A percentile compares a stretch with the other conserved stretches of the same genome.
Evolutionary conservation across 495 filamentous ascomycete genomes (phyloP).

Genomic region (Parachaetomium inaequale): DNA sequence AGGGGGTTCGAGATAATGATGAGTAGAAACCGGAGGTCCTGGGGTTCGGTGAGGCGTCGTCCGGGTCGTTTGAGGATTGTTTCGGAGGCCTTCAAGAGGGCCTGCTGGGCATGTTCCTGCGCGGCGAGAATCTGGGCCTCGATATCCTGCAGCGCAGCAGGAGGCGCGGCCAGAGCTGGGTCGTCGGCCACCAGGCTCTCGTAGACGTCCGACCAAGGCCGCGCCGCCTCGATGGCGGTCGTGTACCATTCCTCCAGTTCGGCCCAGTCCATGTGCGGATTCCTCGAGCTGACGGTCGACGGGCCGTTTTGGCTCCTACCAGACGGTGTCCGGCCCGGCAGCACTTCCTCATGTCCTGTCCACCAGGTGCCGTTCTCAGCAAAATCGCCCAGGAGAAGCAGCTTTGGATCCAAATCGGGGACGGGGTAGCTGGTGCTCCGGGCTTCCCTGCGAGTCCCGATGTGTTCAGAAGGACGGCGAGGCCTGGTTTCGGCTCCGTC

Average conservation of each 20-base stretch:
- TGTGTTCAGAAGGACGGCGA: conserved; percentile 16
- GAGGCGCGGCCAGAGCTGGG: conserved; percentile 23
- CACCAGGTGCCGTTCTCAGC: conserved; percentile 85
- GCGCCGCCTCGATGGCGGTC: conserved; percentile 56
- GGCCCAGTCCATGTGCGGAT: conserved; percentile 73
- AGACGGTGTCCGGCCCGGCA: conserved; percentile 34
- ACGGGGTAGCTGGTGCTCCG: conserved; percentile 34
- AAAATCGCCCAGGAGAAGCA: conserved; percentile 72
- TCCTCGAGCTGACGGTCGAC: conserved; percentile 55
- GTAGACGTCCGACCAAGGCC: conserved; percentile 55
- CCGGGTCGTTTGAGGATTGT: conserved; percentile 82
- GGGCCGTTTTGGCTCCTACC: conserved; percentile 34
- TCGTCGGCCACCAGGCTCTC: conserved; percentile 39
- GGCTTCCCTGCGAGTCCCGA: conserved; percentile 30
- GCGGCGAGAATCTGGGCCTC: conserved; percentile 62
- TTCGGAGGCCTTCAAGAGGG: conserved; percentile 79
- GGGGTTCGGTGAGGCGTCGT: conserved; percentile 61
- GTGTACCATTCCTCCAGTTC: conserved; percentile 73
- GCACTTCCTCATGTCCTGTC: conserved; percentile 54
- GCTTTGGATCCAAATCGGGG: conserved; percentile 65
- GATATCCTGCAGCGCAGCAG: conserved; percentile 45
- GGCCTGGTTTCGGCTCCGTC: conserved; percentile 14
- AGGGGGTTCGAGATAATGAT: conserved; percentile 81
- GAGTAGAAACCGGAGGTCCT: conserved; percentile 77
- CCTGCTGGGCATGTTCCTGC: conserved; percentile 61